Evolutionary conservation across 2,329 filamentous ascomycete genomes (phyloP), one percentile per base, ranked within the genome.

Genomic region (Cladosporium sp.): DNA sequence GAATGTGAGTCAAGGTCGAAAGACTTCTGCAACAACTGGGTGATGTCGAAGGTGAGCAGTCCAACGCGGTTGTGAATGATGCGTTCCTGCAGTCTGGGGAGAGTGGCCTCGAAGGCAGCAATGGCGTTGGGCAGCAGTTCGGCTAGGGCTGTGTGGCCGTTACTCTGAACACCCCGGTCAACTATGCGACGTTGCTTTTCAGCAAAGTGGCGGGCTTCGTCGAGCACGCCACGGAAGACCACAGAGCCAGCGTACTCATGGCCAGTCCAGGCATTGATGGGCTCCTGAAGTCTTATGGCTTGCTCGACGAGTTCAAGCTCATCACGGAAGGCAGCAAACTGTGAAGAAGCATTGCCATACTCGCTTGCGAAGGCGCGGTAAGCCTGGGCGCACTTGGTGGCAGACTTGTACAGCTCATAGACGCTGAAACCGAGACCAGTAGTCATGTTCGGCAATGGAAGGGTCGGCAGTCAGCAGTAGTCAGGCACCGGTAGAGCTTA

Each of bases 291-390:
- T 17, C 47, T 52, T 14, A 59, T 22, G 19, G 56, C 56, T n/a
- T 59, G 47, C 36, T 59, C 56, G 30, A 59, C 56, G 28, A 49
- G 56, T 17, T 59, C 56, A 22, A 59, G 56, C 49, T 59, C 56
- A 30, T 59, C 56, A 14, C 56, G 47, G 39, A 59, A 59, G 38
- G 50, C 56, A 17, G 47, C 56, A 15, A 59, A 59, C 17, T 52
- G 56, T 9, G 47, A 37, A 19, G 56, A 52, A 19, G 56, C 56
- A 38, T 59, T 59, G 28, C 50, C 47, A 11, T 52, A 59, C 49
- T 59, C 56, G 15, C 47, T 45, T 7, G 56, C 56, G 28, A 59
- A 59, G 22, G 56, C 47, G 9, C 56, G 56, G 20, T 52, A 59
- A 39, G 40, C 56, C 40, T 59, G 56, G 19, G 54, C 42, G 17